Conservation (phyloP, 441 rosid genomes). For the Pelargonium australe region DNA sequence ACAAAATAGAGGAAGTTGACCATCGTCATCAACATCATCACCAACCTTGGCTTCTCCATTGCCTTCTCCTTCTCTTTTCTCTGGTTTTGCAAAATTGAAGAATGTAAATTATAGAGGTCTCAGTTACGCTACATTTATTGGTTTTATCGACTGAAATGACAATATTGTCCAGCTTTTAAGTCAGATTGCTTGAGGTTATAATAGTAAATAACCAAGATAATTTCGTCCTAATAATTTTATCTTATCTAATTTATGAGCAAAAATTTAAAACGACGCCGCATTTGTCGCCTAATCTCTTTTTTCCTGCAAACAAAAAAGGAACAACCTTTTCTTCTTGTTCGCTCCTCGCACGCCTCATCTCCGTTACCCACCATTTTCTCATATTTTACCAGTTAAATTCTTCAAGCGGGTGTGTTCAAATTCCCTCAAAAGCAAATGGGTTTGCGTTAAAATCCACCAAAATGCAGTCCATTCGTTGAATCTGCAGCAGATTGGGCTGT, state of each 20-base stretch:
- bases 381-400: not conserved
- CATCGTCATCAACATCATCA: slow-evolving; percentile 9
- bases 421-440: slow-evolving; percentile 23
- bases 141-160: no score
- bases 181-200: no score
- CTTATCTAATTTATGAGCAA: no score
- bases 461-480: slow-evolving; percentile 10
- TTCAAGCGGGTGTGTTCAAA: slow-evolving; percentile 13
- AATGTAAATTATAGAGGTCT: not conserved
- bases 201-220: no score
- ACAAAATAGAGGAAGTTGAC: slow-evolving; percentile 18
- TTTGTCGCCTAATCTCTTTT: no score
- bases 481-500: slow-evolving; percentile 10
- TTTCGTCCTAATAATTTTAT: no score
- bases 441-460: slow-evolving; percentile 16
- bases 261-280: no score
- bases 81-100: not conserved
- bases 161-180: no score
- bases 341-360: not conserved
- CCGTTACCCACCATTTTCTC: slow-evolving; percentile 1
- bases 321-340: not conserved
- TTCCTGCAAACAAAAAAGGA: slow-evolving; percentile 3
- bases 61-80: not conserved
- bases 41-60: slow-evolving; percentile 27
- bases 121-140: no score